Percentiles rank a stretch among this genome's conserved stretches.
Conservation (phyloP, 352 stramenopile species). For the Pythium insidiosum region DNA sequence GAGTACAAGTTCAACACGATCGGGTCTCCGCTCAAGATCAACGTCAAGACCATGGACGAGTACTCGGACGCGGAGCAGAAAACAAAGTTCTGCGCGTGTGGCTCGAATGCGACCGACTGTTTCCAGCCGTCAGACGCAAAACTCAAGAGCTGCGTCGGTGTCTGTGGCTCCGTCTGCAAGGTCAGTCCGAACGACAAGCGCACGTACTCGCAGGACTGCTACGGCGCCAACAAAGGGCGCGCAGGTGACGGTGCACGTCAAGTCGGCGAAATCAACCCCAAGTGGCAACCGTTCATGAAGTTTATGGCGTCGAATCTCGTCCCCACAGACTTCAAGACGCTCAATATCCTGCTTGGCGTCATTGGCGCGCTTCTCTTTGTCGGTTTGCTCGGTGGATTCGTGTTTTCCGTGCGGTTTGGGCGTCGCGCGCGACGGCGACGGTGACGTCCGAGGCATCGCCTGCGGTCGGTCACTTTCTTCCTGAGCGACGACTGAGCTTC, state of each 20-base stretch:
- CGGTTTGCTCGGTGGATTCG: slow-evolving; percentile 32
- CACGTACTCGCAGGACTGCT: slow-evolving; percentile 33
- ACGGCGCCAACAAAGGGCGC: slow-evolving; percentile 10
- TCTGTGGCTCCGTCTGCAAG: slow-evolving; percentile 47
- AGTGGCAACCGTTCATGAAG: slow-evolving; percentile 29
- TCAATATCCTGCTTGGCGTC: slow-evolving; percentile 50
- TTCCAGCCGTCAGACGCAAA: slow-evolving; percentile 34
- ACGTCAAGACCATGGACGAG: slow-evolving; percentile 60
- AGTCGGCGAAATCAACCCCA: slow-evolving; percentile 9
- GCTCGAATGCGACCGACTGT: slow-evolving; percentile 25
- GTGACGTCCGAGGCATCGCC: slow-evolving; percentile 8
- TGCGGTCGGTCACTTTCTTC: slow-evolving; percentile 3
- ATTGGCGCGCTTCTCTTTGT: slow-evolving; percentile 33
- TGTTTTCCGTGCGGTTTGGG: too few relatives aligned
- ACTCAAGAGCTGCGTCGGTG: slow-evolving; percentile 39
- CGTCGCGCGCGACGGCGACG: too few relatives aligned
- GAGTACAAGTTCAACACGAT: slow-evolving; percentile 55
- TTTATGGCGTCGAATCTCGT: slow-evolving; percentile 34
- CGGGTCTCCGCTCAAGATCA: slow-evolving; percentile 58
- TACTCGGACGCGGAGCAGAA: slow-evolving; percentile 23
- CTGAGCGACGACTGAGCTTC: slow-evolving; percentile 17
- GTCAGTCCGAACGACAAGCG: slow-evolving; percentile 26
- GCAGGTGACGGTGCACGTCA: not conserved
- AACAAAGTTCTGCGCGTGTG: slow-evolving; percentile 44
- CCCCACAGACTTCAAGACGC: slow-evolving; percentile 23